Evolutionary conservation across 2,329 filamentous ascomycete genomes (phyloP).

Genomic region (Aspergillus neotritici): DNA sequence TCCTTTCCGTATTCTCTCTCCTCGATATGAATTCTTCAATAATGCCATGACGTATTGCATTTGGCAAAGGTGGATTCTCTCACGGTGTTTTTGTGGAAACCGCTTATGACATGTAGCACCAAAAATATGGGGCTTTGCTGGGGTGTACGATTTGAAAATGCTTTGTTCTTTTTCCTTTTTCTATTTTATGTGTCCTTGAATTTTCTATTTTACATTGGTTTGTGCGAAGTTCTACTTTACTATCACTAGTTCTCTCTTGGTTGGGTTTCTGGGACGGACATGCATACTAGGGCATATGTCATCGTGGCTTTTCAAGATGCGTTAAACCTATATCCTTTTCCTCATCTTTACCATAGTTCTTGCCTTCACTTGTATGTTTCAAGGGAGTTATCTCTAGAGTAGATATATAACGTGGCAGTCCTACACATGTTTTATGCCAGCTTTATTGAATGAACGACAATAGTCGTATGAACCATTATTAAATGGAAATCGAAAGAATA

Average conservation of each 20-base stretch:
- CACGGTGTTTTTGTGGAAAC: constrained; percentile 15
- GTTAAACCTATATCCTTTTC: constrained; percentile 10
- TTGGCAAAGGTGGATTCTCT: constrained; percentile 14
- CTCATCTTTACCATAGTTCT: constrained; percentile 17
- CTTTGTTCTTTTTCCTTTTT: constrained; percentile 13
- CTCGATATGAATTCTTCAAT: constrained; percentile 19
- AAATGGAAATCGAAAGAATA: too few relatives aligned
- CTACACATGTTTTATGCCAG: too few relatives aligned
- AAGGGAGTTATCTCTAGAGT: not conserved
- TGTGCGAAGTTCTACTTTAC: constrained; percentile 15
- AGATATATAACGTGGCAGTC: too few relatives aligned
- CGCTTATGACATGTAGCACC: constrained; percentile 17
- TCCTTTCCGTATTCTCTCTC: constrained; percentile 8
- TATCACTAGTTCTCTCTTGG: constrained; percentile 14
- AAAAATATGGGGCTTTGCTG: constrained; percentile 15
- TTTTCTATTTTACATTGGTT: not conserved
- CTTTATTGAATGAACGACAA: too few relatives aligned
- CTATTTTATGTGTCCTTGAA: not conserved
- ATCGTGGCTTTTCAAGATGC: constrained; percentile 14
- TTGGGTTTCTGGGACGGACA: constrained; percentile 23
- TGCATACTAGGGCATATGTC: constrained; percentile 20
- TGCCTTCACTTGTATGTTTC: constrained; percentile 16
- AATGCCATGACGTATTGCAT: constrained; percentile 19
- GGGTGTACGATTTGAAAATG: constrained; percentile 18
- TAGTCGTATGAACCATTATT: too few relatives aligned